Conservation (phyloP, 73 alveolate genomes). For the Breviolum minutum region DNA sequence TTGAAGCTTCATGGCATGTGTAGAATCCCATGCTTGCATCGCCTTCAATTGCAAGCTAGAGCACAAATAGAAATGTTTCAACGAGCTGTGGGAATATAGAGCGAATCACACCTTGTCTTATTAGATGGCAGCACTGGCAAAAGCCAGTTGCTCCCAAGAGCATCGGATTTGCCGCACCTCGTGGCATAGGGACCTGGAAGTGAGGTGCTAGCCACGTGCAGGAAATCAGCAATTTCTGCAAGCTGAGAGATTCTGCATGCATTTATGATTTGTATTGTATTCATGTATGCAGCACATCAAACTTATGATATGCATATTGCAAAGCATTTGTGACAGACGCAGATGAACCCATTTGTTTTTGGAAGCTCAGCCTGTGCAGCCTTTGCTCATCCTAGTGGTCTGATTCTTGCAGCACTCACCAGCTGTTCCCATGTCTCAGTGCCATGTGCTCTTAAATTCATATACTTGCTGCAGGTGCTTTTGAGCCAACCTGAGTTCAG, state of each 20-base stretch:
- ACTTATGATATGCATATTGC: too few species aligned
- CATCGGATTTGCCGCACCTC: constrained; percentile 27
- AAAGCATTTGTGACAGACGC: too few species aligned
- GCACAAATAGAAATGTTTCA: constrained; percentile 26
- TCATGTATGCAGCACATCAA: too few species aligned
- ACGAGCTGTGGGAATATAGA: constrained; percentile 34
- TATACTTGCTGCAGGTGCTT: constrained; percentile 33
- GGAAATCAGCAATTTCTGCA: neutral
- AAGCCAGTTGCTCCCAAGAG: constrained; percentile 45
- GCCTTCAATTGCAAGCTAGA: constrained; percentile 39
- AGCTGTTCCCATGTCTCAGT: constrained; percentile 30
- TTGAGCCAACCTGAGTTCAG: constrained; percentile 41
- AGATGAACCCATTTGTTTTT: too few species aligned
- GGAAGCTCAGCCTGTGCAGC: neutral
- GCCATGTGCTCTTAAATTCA: constrained; percentile 50
- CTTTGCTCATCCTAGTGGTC: constrained; percentile 39
- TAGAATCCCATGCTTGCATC: constrained; percentile 13
- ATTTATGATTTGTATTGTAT: too few species aligned
- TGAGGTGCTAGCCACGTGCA: constrained; percentile 55
- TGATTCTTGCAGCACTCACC: constrained; percentile 44
- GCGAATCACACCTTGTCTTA: constrained; percentile 32
- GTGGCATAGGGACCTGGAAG: constrained; percentile 27
- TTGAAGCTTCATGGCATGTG: neutral
- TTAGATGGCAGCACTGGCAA: constrained; percentile 60
- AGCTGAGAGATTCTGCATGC: neutral